Evolutionary conservation across 2,329 filamentous ascomycete species (phyloP).

Genomic region (Stagonosporopsis chrysanthemi): DNA sequence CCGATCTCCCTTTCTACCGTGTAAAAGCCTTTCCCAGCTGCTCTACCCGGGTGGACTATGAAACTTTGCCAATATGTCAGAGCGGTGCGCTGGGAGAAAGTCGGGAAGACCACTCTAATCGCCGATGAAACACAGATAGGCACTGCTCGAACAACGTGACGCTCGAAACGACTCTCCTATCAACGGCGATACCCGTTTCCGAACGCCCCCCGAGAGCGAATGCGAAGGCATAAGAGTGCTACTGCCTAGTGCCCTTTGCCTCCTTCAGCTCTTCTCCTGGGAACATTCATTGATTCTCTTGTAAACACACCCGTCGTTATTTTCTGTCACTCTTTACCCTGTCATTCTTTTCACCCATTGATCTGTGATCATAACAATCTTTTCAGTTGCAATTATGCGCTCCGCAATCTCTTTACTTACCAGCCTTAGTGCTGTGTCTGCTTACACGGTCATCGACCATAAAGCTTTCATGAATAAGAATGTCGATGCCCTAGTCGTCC

Average conservation of each 20-base stretch:
- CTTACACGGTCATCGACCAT: slow-evolving; percentile 21
- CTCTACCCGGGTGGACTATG: neutral
- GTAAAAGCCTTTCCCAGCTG: neutral
- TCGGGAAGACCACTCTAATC: neutral
- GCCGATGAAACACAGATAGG: neutral
- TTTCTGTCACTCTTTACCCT: neutral
- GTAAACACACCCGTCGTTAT: neutral
- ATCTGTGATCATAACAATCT: slow-evolving; percentile 12
- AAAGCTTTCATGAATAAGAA: slow-evolving; percentile 50
- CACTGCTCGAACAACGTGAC: neutral
- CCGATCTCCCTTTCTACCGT: neutral
- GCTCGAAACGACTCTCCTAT: neutral
- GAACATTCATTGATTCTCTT: neutral
- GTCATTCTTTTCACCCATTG: neutral
- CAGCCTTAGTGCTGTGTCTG: slow-evolving; percentile 11
- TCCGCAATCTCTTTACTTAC: slow-evolving; percentile 9
- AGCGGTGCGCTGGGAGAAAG: neutral
- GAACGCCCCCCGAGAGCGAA: neutral
- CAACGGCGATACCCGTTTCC: neutral
- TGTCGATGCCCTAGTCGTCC: slow-evolving; percentile 49
- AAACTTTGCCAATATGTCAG: neutral
- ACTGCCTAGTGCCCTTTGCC: too few relatives aligned
- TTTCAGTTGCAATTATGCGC: slow-evolving; percentile 9
- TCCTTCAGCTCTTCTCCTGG: neutral
- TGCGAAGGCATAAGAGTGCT: neutral